Conservation (phyloP, 805 yeast species). For the Zygoascus bituminiphila region DNA sequence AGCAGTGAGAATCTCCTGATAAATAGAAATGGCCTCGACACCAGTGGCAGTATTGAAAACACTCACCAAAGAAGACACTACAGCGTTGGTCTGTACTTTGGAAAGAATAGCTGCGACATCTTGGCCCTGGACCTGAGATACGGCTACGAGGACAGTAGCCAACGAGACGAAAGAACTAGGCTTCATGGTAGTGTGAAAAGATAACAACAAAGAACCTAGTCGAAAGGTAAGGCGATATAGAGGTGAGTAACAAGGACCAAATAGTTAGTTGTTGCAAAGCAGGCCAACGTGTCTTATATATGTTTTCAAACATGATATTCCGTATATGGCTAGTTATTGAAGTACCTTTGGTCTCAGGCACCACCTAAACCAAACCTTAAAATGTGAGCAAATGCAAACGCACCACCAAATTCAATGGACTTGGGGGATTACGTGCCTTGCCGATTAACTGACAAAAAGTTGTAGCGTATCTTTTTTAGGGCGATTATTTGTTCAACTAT, state of each 20-base stretch:
- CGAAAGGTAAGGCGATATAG: neutral
- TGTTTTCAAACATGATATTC: neutral
- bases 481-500: neutral
- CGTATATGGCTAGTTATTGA: neutral
- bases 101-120: neutral
- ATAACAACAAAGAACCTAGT: no score
- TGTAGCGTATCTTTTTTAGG: neutral
- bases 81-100: neutral
- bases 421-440: no score
- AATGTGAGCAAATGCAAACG: no score
- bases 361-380: neutral
- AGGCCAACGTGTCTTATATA: neutral
- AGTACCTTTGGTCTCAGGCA: neutral
- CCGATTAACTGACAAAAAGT: no score
- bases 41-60: slow-evolving; percentile 16
- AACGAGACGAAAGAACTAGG: neutral
- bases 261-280: neutral
- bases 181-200: neutral
- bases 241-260: neutral
- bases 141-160: neutral
- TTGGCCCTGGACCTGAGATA: neutral
- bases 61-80: neutral
- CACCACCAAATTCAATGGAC: no score
- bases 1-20: slow-evolving; percentile 12
- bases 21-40: slow-evolving; percentile 7